These are phyloP conservation scores for Epichloe uncinata DNA, from an alignment of 2,329 filamentous ascomycete species.

Conservation along the genomic window DNA sequence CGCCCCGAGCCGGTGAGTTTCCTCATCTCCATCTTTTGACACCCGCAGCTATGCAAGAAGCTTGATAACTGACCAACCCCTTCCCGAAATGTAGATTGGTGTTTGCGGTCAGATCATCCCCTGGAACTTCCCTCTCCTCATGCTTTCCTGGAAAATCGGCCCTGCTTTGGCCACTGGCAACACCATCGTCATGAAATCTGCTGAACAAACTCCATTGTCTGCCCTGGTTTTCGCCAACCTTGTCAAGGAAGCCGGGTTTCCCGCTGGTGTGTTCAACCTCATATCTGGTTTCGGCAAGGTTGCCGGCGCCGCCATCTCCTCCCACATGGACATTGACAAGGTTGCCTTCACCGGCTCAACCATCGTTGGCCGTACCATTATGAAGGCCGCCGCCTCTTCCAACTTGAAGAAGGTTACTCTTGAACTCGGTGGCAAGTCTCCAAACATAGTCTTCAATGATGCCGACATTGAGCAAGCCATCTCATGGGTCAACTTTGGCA, in stretches of 20 bases:
- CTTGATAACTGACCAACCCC: neutral
- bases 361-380: slow-evolving; percentile 57
- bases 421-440: slow-evolving; percentile 68
- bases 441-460: slow-evolving; percentile 69
- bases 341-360: slow-evolving; percentile 73
- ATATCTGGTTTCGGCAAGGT: slow-evolving; percentile 66
- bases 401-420: slow-evolving; percentile 76
- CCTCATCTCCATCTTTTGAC: neutral
- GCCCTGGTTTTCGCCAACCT: slow-evolving; percentile 51
- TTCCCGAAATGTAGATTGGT: slow-evolving; percentile 33
- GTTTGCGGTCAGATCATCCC: slow-evolving; percentile 82
- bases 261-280: slow-evolving; percentile 64
- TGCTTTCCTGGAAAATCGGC: slow-evolving; percentile 73
- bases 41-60: neutral
- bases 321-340: slow-evolving; percentile 75
- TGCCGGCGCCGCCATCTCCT: slow-evolving; percentile 61
- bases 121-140: slow-evolving; percentile 77
- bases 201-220: slow-evolving; percentile 63
- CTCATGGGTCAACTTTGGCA: slow-evolving; percentile 62
- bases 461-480: slow-evolving; percentile 66
- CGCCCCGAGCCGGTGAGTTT: slow-evolving; percentile 51
- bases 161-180: slow-evolving; percentile 62
- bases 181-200: slow-evolving; percentile 59
- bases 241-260: slow-evolving; percentile 66
- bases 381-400: slow-evolving; percentile 65